Base-by-base conservation (phyloP, 495 filamentous ascomycete species). In the Xylaria venustula region DNA sequence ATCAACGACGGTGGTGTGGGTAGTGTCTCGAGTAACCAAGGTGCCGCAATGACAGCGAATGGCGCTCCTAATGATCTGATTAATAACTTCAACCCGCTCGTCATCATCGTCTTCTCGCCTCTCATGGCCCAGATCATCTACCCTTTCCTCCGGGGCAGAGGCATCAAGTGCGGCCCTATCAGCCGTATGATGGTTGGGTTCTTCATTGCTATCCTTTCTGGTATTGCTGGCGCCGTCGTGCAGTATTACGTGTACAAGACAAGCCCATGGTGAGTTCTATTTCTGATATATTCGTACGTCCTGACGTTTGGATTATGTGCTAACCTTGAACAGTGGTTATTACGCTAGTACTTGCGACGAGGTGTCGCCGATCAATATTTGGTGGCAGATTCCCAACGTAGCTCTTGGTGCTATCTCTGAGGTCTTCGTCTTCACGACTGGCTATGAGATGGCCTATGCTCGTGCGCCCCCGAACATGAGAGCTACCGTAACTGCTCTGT, bases 171-270 rank as follows among this genome's bases (percentile, higher is more conserved):
- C 75, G 82, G 78, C 53, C 84, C 88, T 41, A 88, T 93, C 70
- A 82, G 83, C 37, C 84, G 89, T 63, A 93, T 93, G 69, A 81
- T 86, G 7, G 78, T 85, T 17, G 90, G 89, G 3, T 91, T 93
- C 78, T 71, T 86, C 36, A 72, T 90, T 36, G 86, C 83, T 55
- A 79, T 84, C 2, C 61, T 86, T 26, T 83, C 85, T 44, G 88
- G 90, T 42, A 64, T 81, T 2, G 83, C 73, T 62, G 86, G 85
- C 49, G 81, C 88, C 26, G 77, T 91, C 42, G 80, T 91, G 30
- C 88, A 92, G 71, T 81, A 88, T 71, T 80, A 85, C 66, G 90
- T 90, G 65, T 91, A 91, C 79, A 71, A 81, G 49, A 77, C 78
- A 46, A n/a, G n/a, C n/a, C n/a, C n/a, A n/a, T n/a, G n/a, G n/a